Evolutionary conservation across 176 grass and related monocot genomes (phyloP).

Genomic region (Cenchrus purpureus): DNA sequence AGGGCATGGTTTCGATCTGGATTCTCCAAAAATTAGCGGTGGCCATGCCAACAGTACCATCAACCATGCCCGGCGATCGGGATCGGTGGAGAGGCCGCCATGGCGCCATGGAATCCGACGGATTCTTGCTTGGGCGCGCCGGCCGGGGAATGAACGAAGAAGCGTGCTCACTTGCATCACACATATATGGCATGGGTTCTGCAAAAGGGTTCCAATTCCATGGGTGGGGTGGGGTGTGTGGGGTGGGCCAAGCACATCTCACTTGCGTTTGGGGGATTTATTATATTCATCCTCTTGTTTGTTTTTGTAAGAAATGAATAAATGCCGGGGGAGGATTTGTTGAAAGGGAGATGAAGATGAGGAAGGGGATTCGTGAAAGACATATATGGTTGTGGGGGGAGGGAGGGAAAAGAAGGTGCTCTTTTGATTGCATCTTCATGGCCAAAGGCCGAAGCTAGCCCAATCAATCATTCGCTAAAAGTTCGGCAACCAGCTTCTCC

Average conservation of each 20-base stretch:
- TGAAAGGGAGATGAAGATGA: not conserved
- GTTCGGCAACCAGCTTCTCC: constrained; percentile 29
- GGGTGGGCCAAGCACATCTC: not conserved
- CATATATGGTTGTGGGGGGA: not conserved
- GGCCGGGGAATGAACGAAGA: not conserved
- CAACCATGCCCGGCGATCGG: not conserved
- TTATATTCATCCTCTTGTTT: not conserved
- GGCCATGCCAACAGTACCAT: not conserved
- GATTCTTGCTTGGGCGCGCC: no score
- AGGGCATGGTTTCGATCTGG: not conserved
- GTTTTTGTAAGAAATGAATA: not conserved
- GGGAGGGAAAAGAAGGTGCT: constrained; percentile 14
- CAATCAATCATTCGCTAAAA: constrained; percentile 21
- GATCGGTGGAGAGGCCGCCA: not conserved
- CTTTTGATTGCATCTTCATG: constrained; percentile 29
- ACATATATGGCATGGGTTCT: not conserved
- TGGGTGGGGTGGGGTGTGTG: not conserved
- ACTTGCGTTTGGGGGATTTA: not conserved
- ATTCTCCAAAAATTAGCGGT: constrained; percentile 8
- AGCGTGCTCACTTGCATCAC: constrained; percentile 1
- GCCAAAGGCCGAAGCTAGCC: not conserved
- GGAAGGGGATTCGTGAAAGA: constrained; percentile 22
- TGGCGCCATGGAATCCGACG: not conserved
- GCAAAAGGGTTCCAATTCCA: not conserved
- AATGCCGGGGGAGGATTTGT: not conserved